Evolutionary conservation across 257 asterid species (phyloP).

Genomic region (Penstemon davidsonii): DNA sequence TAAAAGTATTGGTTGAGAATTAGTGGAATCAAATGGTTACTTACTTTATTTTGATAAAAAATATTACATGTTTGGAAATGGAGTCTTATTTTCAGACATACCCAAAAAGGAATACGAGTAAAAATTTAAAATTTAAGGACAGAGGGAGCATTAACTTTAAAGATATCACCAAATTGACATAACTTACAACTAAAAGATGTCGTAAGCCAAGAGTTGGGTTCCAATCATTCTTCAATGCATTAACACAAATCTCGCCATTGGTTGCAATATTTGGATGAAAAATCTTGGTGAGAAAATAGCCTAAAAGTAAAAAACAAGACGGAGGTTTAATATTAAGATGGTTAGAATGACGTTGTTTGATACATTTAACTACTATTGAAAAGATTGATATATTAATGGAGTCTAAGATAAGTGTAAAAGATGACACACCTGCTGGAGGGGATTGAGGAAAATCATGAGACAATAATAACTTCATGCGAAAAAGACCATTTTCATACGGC

Average conservation of each 20-base stretch:
- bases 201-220: constrained; percentile 87
- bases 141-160: no score
- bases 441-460: constrained; percentile 91
- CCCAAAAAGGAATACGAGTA: no score
- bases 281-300: constrained; percentile 89
- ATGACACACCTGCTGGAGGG: constrained; percentile 83
- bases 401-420: constrained; percentile 16
- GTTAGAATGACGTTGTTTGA: not conserved
- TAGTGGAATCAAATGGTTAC: no score
- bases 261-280: constrained; percentile 89
- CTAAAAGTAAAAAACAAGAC: constrained; percentile 36
- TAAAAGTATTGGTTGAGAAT: no score
- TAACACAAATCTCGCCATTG: constrained; percentile 92
- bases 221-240: constrained; percentile 97
- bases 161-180: not conserved
- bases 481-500: constrained; percentile 87
- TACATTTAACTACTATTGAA: no score
- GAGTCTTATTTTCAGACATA: no score
- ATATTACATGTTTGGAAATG: no score
- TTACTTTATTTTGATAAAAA: no score
- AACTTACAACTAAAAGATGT: constrained; percentile 79
- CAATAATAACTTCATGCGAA: constrained; percentile 85
- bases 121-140: no score
- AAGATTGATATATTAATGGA: no score
- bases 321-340: constrained; percentile 4